Percentiles rank a stretch among this genome's conserved stretches.
phyloP scores from a whole-genome alignment of 345 rosid species.

The Ailanthus altissimus region DNA sequence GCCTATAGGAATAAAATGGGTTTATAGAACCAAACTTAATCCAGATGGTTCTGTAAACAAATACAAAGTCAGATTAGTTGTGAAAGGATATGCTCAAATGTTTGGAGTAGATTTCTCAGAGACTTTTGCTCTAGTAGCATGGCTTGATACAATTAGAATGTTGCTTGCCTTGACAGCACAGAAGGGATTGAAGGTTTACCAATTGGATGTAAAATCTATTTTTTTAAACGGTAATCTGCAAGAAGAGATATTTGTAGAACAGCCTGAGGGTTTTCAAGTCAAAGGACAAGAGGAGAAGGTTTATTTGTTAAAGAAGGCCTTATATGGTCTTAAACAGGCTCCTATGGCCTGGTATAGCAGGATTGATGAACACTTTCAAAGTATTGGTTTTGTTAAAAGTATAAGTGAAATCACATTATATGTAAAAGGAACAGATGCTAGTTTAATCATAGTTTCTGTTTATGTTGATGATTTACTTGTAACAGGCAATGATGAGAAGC shows the following conservation, averaged over 20 bases:
- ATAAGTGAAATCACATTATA: neutral
- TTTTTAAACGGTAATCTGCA: neutral
- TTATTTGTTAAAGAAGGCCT: neutral
- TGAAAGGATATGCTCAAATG: no score
- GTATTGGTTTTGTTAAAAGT: neutral
- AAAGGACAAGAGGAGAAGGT: neutral
- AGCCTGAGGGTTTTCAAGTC: neutral
- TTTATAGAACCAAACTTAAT: neutral
- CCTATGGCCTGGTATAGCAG: neutral
- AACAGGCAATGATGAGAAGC: neutral
- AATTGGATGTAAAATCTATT: neutral
- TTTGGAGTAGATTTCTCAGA: no score
- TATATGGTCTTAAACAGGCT: neutral
- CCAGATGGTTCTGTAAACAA: neutral
- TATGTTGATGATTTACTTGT: neutral
- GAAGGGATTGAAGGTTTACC: neutral
- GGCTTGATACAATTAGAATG: neutral
- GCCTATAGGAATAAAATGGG: neutral
- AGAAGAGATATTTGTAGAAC: neutral
- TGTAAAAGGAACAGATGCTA: neutral
- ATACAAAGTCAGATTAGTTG: neutral
- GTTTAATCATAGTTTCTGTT: neutral
- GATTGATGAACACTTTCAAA: no score
- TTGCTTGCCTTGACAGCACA: neutral
- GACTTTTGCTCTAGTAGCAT: no score